Evolutionary conservation across 371 early-diverging fungal species (phyloP), one percentile per base, ranked within the genome.

Genomic region (Fennellomyces sp.): DNA sequence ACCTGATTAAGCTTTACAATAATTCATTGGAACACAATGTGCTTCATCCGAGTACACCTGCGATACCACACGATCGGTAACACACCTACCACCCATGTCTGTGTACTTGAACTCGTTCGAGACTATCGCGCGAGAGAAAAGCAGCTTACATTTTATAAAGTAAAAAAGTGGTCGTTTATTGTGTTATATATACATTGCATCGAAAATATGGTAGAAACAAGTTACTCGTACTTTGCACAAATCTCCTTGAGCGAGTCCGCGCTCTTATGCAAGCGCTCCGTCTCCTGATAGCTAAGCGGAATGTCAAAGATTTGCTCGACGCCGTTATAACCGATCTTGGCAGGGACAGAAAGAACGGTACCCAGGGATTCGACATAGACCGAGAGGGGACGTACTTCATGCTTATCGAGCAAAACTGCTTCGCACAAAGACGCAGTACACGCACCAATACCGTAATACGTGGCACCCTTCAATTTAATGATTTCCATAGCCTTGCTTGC

Each of bases 401-500:
- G 78, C 38, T 85, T 84, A 68, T 93, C 81, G 47, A 87, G 68
- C 11, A 91, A 41, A 52, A 93, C 84, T 5, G 81, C 71, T 48
- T 89, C 84, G 33, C 86, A 84, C 19, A 94, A 61, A 10, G 80
- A 80, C 0, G 93, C 86, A 0, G 88, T 89, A 48, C 90, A 91
- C 2, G 91, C 91, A 50, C 90, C 95, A 60, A 95, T 93, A 30
- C 95, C 95, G 60, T 87, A 94, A 68, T 90, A 88, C 0, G 95
- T 94, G 3, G 93, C 85, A 13, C 95, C 95, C 70, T 95, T 95
- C 47, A 87, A 73, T 10, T 88, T 83, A 57, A 95, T 95, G 56
- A 95, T 95, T 30, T 83, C 86, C 66, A 91, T 91, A 2, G 95
- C 95, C 69, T 92, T 92, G 60, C 76, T 81, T 27, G 80, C 72